Conservation (phyloP, 2,329 filamentous ascomycete genomes). For the Lasiodiplodia sp. region DNA sequence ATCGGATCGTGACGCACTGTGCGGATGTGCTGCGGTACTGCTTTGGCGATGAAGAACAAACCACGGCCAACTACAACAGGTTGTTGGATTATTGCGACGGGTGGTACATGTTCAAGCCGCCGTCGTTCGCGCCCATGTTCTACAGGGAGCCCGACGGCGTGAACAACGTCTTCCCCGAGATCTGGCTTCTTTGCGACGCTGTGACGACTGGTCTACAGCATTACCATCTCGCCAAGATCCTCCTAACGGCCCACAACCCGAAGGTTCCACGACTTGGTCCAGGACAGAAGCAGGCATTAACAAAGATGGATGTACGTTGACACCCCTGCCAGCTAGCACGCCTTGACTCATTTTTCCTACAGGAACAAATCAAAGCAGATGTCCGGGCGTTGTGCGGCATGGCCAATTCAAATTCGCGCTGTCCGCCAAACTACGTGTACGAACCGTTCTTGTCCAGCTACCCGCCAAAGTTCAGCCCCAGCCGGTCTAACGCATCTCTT, state of each 20-base stretch:
- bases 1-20: slow-evolving; percentile 49
- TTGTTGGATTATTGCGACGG: slow-evolving; percentile 55
- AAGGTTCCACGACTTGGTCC: slow-evolving; percentile 59
- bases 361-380: slow-evolving; percentile 56
- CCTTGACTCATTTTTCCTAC: slow-evolving; percentile 12
- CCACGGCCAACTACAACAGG: slow-evolving; percentile 50
- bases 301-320: slow-evolving; percentile 51
- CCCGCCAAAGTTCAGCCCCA: slow-evolving; percentile 18
- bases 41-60: slow-evolving; percentile 55
- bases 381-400: slow-evolving; percentile 66
- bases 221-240: slow-evolving; percentile 64
- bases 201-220: slow-evolving; percentile 68
- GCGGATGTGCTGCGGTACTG: slow-evolving; percentile 60
- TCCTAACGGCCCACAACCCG: slow-evolving; percentile 65
- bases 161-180: slow-evolving; percentile 61
- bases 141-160: slow-evolving; percentile 47
- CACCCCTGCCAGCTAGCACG: neutral
- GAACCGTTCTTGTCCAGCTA: slow-evolving; percentile 32
- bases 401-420: slow-evolving; percentile 62
- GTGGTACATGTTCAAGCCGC: slow-evolving; percentile 58
- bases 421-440: slow-evolving; percentile 62
- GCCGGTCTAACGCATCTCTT: slow-evolving; percentile 24
- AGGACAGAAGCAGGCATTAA: slow-evolving; percentile 47
- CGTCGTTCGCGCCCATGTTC: slow-evolving; percentile 64
- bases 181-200: slow-evolving; percentile 65